A percentile compares a stretch with the other conserved stretches of the same genome.
phyloP scores from a whole-genome alignment of 805 yeast genomes.

The Brettanomyces bruxellensis region DNA sequence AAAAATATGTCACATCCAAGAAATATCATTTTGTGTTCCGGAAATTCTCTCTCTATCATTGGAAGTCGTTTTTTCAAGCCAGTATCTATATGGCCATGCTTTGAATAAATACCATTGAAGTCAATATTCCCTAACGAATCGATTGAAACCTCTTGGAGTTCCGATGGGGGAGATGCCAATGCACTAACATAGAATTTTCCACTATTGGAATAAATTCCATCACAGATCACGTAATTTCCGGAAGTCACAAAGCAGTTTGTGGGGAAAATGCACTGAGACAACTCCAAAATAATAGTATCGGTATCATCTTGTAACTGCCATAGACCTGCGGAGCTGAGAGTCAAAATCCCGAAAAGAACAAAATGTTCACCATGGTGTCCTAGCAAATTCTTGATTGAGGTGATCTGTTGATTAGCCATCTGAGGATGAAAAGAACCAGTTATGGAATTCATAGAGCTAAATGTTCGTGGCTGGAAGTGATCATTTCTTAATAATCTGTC shows the following conservation, averaged over 20 bases:
- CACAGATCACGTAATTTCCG: conserved; percentile 74
- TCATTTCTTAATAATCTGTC: conserved; percentile 75
- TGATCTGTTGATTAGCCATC: conserved; percentile 31
- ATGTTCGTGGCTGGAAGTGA: conserved; percentile 48
- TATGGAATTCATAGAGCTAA: conserved; percentile 32
- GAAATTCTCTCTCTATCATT: conserved; percentile 41
- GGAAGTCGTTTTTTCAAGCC: conserved; percentile 46
- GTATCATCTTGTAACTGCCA: conserved; percentile 76
- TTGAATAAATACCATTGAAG: conserved; percentile 29
- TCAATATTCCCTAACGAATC: conserved; percentile 77
- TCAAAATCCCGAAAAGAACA: conserved; percentile 67
- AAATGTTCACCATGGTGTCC: conserved; percentile 79
- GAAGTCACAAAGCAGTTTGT: conserved; percentile 57
- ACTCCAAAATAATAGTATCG: conserved; percentile 61
- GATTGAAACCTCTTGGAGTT: conserved; percentile 53
- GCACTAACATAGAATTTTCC: conserved; percentile 67
- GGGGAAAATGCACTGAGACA: conserved; percentile 52
- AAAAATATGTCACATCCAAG: conserved; percentile 70
- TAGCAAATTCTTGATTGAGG: conserved; percentile 71
- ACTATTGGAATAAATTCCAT: conserved; percentile 73
- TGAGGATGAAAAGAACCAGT: conserved; percentile 16
- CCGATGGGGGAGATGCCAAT: conserved; percentile 85
- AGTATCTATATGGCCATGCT: conserved; percentile 47
- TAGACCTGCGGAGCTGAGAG: conserved; percentile 53
- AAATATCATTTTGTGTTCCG: conserved; percentile 52